Conservation (phyloP, 108 stramenopile species). For the Cyclotella sp. region DNA sequence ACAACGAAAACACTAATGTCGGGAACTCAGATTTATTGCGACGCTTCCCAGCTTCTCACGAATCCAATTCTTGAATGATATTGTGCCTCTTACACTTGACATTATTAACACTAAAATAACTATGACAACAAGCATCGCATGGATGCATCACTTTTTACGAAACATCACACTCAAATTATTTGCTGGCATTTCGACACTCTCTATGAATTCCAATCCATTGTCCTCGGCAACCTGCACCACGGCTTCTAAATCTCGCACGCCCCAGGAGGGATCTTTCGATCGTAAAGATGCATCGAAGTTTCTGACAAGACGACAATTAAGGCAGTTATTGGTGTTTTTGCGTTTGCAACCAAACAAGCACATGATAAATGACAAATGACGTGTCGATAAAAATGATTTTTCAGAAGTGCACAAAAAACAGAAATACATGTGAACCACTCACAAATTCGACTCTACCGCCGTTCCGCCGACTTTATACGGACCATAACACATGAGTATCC, state of each 20-base stretch:
- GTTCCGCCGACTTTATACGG: conserved; percentile 76
- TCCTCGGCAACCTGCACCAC: conserved; percentile 62
- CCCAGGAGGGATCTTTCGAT: conserved; percentile 63
- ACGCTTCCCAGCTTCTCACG: too few species aligned
- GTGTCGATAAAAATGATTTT: background rate
- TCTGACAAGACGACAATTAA: conserved; percentile 21
- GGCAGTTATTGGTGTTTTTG: background rate
- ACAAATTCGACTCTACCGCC: conserved; percentile 80
- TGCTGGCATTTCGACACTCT: conserved; percentile 85
- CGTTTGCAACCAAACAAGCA: background rate
- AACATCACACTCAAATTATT: conserved; percentile 83
- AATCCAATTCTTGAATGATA: too few species aligned
- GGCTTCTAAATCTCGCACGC: conserved; percentile 77
- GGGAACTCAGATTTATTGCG: too few species aligned
- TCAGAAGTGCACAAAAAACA: conserved; percentile 4
- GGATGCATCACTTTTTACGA: conserved; percentile 34
- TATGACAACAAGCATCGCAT: background rate
- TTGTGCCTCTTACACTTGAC: too few species aligned
- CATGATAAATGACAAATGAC: background rate
- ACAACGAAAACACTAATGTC: too few species aligned
- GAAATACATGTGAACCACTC: conserved; percentile 25
- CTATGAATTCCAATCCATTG: conserved; percentile 58
- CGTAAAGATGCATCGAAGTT: conserved; percentile 71
- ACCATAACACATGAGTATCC: conserved; percentile 76
- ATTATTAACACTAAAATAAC: too few species aligned